phyloP scores from a whole-genome alignment of 495 filamentous ascomycete species.

The Daldinia childiae region DNA sequence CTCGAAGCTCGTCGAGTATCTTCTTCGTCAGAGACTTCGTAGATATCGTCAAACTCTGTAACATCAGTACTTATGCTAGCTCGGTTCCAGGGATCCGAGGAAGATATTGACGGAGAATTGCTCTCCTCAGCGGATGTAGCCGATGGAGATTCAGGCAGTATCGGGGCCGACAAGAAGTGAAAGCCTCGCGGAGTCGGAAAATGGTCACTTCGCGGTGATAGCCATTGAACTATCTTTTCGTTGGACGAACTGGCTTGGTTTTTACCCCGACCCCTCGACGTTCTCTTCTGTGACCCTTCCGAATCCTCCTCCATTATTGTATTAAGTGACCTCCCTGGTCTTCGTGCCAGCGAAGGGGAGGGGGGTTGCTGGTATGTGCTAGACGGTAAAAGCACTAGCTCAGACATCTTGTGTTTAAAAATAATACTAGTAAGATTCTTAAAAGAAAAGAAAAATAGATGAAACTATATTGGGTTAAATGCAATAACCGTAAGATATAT shows the following conservation, averaged over 20 bases:
- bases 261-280: constrained; percentile 43
- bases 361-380: constrained; percentile 69
- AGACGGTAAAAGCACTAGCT: constrained; percentile 64
- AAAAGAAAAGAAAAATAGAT: constrained; percentile 19
- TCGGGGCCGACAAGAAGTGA: constrained; percentile 65
- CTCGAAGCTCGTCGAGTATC: constrained; percentile 37
- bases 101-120: constrained; percentile 59
- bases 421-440: constrained; percentile 39
- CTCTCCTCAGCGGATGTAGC: constrained; percentile 57
- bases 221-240: constrained; percentile 62
- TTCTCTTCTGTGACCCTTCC: constrained; percentile 44
- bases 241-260: constrained; percentile 54
- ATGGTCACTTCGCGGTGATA: constrained; percentile 67
- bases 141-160: constrained; percentile 59
- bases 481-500: constrained; percentile 30
- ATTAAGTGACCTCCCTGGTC: constrained; percentile 77
- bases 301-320: constrained; percentile 81
- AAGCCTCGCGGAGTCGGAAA: constrained; percentile 69
- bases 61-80: constrained; percentile 63
- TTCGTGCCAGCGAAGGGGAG: constrained; percentile 71
- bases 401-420: constrained; percentile 63
- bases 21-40: constrained; percentile 80
- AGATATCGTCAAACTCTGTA: constrained; percentile 83
- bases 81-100: constrained; percentile 63
- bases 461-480: constrained; percentile 26